These are phyloP conservation scores for Auriscalpium vulgare DNA, from an alignment of 768 basidiomycete genomes.

Conservation along the genomic window DNA sequence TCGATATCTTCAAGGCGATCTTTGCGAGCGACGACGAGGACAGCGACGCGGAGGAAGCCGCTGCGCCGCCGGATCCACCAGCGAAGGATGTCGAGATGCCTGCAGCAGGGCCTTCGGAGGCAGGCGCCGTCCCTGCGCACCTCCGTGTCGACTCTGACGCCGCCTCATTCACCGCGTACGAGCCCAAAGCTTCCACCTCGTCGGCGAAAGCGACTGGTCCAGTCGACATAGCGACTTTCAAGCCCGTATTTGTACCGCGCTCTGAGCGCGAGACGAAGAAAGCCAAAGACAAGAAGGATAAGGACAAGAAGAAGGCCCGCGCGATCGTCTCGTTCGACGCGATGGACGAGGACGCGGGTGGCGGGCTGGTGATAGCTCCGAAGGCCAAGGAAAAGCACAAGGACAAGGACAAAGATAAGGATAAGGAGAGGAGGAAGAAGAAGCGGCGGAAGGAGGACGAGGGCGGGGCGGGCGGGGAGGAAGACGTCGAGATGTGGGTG, in stretches of 20 bases:
- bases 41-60: constrained; percentile 1
- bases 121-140: constrained; percentile 3
- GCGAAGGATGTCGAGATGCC: background rate
- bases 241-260: constrained; percentile 81
- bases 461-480: constrained; percentile 35
- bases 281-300: constrained; percentile 21
- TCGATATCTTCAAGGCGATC: constrained; percentile 96
- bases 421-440: constrained; percentile 31
- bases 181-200: constrained; percentile 1
- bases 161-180: constrained; percentile 2
- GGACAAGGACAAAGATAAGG: constrained; percentile 22
- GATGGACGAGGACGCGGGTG: constrained; percentile 58
- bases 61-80: background rate
- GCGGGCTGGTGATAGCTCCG: constrained; percentile 19
- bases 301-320: constrained; percentile 42
- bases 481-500: constrained; percentile 46
- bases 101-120: background rate
- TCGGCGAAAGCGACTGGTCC: constrained; percentile 5
- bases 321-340: constrained; percentile 56
- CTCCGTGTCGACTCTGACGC: constrained; percentile 5
- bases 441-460: constrained; percentile 30
- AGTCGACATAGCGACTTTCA: constrained; percentile 68
- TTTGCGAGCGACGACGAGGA: constrained; percentile 83
- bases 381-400: constrained; percentile 12
- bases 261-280: constrained; percentile 30